These are phyloP conservation scores for Ascochyta rabiei DNA, from an alignment of 2,329 filamentous ascomycete species.

Conservation along the genomic window DNA sequence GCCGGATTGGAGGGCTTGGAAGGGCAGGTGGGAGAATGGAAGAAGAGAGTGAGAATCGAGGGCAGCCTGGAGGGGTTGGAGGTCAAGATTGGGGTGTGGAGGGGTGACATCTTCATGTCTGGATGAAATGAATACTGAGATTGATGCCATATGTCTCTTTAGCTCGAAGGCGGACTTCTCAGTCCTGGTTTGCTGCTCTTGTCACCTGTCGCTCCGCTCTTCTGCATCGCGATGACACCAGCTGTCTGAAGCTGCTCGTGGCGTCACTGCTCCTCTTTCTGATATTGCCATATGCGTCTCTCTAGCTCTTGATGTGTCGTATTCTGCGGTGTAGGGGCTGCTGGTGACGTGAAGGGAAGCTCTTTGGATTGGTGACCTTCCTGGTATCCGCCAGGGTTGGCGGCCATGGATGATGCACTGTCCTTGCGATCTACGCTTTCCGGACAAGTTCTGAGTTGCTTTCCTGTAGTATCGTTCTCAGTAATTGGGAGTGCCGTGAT, in stretches of 20 bases:
- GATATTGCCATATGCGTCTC: too few species aligned
- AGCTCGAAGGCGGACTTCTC: not conserved
- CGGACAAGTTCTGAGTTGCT: not conserved
- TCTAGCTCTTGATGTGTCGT: too few species aligned
- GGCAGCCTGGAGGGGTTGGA: not conserved
- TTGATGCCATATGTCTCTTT: not conserved
- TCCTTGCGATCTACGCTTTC: not conserved
- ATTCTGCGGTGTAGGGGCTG: too few species aligned
- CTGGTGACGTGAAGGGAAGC: too few species aligned
- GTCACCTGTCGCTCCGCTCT: not conserved
- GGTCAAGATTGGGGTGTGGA: slow-evolving; percentile 1
- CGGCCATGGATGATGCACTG: not conserved
- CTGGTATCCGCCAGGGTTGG: too few species aligned
- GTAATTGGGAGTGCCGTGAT: not conserved
- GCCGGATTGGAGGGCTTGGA: not conserved
- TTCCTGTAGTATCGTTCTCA: not conserved
- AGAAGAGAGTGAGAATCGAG: not conserved
- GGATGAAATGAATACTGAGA: not conserved
- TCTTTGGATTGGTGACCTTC: too few species aligned
- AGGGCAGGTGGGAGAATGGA: not conserved
- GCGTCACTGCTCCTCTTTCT: too few species aligned
- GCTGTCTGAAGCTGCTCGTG: not conserved
- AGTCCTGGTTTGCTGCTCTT: not conserved
- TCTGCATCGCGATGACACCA: not conserved
- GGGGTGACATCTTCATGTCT: slow-evolving; percentile 7